Conservation (phyloP, 306 rosid species). For the Sicyos baderoa region DNA sequence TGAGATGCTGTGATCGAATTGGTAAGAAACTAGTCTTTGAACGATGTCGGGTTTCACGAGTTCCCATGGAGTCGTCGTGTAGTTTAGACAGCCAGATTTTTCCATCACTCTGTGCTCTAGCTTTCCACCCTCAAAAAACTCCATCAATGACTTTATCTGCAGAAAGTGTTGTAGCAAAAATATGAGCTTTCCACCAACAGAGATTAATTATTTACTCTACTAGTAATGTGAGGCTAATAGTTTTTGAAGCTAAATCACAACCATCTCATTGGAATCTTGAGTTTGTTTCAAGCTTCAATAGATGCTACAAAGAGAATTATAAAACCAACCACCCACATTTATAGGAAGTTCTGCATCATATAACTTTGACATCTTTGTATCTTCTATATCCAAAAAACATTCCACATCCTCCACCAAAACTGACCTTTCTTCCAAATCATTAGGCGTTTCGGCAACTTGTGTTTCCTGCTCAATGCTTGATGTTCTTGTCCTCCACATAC, state of each 20-base stretch:
- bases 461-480: conserved; percentile 43
- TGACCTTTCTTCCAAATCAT: conserved; percentile 46
- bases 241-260: neutral
- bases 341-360: conserved; percentile 54
- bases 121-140: conserved; percentile 56
- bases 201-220: neutral
- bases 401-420: conserved; percentile 40
- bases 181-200: neutral
- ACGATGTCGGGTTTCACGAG: conserved; percentile 29
- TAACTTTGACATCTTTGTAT: conserved; percentile 42
- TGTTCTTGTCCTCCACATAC: conserved; percentile 72
- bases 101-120: conserved; percentile 60
- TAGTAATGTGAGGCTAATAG: neutral
- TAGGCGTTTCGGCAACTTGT: conserved; percentile 41
- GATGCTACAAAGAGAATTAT: conserved; percentile 10
- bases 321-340: conserved; percentile 32
- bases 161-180: conserved; percentile 9
- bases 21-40: conserved; percentile 53
- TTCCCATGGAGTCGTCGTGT: conserved; percentile 57
- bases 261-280: neutral
- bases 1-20: conserved; percentile 42
- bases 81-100: conserved; percentile 52
- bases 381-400: conserved; percentile 38
- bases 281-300: conserved; percentile 2
- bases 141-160: conserved; percentile 54